A percentile compares a stretch with the other conserved stretches of the same genome.
phyloP scores from a whole-genome alignment of 257 asterid genomes.

The Solanum etuberosum region DNA sequence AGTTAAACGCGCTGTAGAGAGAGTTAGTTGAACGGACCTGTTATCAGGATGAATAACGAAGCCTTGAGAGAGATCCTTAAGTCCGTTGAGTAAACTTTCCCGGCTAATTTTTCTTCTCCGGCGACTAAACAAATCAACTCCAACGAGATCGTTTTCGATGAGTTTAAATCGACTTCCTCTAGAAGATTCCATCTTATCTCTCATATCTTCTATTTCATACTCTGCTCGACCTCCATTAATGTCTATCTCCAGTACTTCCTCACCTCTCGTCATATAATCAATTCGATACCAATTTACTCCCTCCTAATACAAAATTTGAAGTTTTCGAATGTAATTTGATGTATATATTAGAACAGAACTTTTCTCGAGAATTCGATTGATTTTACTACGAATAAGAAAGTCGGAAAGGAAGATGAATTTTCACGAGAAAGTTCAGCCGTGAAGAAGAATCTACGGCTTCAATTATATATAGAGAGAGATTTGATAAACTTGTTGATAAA shows the following conservation, averaged over 20 bases:
- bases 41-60: conserved; percentile 8
- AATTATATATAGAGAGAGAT: neutral
- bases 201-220: neutral
- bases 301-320: neutral
- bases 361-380: neutral
- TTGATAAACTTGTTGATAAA: neutral
- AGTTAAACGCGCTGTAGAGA: neutral
- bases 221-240: neutral
- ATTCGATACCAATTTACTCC: neutral
- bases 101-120: neutral
- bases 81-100: neutral
- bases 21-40: neutral
- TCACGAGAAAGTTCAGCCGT: neutral
- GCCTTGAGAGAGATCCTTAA: neutral
- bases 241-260: neutral
- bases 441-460: neutral
- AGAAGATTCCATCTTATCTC: conserved; percentile 13
- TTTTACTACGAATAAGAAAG: neutral
- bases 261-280: neutral
- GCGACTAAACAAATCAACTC: neutral
- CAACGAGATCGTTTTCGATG: neutral
- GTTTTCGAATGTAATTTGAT: neutral
- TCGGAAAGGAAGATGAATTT: neutral
- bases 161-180: conserved; percentile 19
- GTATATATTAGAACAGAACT: neutral